These are phyloP conservation scores for Buxus sempervirens DNA, from an alignment of 164 flowering plant genomes.

Conservation along the genomic window DNA sequence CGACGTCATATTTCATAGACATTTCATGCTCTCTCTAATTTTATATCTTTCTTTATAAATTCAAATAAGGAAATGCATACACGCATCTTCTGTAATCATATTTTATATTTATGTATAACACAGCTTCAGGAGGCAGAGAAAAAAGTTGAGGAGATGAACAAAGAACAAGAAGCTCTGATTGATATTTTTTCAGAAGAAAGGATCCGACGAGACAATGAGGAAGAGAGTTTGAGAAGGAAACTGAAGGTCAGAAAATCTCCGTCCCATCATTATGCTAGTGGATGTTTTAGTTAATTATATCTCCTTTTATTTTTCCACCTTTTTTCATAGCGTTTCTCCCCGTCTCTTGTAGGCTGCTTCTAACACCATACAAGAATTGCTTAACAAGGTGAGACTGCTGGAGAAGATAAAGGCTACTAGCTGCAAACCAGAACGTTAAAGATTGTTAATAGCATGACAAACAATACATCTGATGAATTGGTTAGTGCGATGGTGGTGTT, in stretches of 20 bases:
- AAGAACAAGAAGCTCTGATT: slow-evolving; percentile 70
- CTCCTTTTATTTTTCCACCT: not conserved
- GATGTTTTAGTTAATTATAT: too few species aligned
- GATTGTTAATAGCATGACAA: not conserved
- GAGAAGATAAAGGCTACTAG: not conserved
- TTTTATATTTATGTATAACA: too few species aligned
- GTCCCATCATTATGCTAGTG: not conserved
- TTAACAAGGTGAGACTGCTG: slow-evolving; percentile 8
- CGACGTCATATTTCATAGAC: not conserved
- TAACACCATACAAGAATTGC: slow-evolving; percentile 25
- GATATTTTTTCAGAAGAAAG: slow-evolving; percentile 76
- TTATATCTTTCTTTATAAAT: too few species aligned
- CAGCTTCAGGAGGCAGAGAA: slow-evolving; percentile 45
- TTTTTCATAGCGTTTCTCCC: too few species aligned
- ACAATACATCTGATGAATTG: too few species aligned
- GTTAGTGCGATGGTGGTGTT: too few species aligned
- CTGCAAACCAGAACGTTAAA: not conserved
- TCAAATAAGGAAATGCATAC: not conserved
- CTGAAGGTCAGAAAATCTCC: slow-evolving; percentile 41
- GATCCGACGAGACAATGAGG: slow-evolving; percentile 57
- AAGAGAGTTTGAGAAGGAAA: slow-evolving; percentile 56
- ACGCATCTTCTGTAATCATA: not conserved
- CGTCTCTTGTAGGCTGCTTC: slow-evolving; percentile 27
- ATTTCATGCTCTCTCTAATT: not conserved
- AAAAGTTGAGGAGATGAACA: slow-evolving; percentile 54